Evolutionary conservation across 2,329 filamentous ascomycete genomes (phyloP), one percentile per base, ranked within the genome.

Genomic region (Aspergillus transmontanensis): DNA sequence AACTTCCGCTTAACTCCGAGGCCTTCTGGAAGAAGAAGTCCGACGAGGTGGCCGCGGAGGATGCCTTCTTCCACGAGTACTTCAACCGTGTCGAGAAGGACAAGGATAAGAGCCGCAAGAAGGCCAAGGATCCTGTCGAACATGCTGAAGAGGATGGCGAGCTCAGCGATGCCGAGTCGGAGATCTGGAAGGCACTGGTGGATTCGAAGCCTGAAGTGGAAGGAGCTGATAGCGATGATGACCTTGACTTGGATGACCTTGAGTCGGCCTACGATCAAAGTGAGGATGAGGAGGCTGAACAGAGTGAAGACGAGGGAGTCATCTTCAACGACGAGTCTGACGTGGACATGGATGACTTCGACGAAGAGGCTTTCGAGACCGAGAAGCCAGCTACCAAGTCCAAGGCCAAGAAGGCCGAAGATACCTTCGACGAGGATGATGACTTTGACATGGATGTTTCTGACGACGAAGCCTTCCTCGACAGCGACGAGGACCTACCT

Each of bases 41-140:
- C n/a, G 89, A 93, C 67, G 89, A 98, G 59, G 90, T 99, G 51
- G 89, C 91, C 3, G 92, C 89, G 0, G 94, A 99, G 68, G 95
- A 99, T 75, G 91, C 93, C 45, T 99, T 99, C 87, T 99, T 99
- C 87, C 95, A 99, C 78, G 89, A 93, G 69, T 99, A 99, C 86
- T 99, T 99, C 80, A 89, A 87, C 64, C 87, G 89, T 65, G 80
- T 91, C 60, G 88, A 88, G 66, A 93, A 89, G 78, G 86, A 83
- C 69, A 84, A 85, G 72, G 65, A 70, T 26, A 71, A 71, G 64
- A 53, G 69, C 14, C 85, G 83, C 71, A 84, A 84, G 70, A 85
- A 86, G 76, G 79, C 81, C 57, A 82, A 84, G 68, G 86, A 84
- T 72, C 82, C 82, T 57, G 76, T 77, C 56, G 79, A 78, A 60